phyloP scores from a whole-genome alignment of 164 flowering plant species.

The Sextonia rubra region DNA sequence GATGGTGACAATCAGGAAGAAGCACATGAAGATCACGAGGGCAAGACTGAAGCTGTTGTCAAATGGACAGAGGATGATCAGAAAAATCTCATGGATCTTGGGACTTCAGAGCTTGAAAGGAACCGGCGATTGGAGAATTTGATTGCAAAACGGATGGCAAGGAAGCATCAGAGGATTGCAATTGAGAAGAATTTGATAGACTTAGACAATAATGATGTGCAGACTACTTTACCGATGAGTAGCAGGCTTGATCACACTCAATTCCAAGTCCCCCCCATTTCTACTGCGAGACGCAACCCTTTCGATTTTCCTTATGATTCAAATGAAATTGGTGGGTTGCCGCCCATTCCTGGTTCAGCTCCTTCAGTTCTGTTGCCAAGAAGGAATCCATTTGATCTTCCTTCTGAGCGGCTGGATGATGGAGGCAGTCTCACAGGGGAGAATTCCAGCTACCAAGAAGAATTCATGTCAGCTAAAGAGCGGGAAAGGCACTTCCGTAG shows the following conservation, averaged over 20 bases:
- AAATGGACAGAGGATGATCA: slow-evolving; percentile 93
- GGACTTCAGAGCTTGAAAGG: slow-evolving; percentile 75
- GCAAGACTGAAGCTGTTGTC: slow-evolving; percentile 50
- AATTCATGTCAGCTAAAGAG: slow-evolving; percentile 37
- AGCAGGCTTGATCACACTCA: slow-evolving; percentile 17
- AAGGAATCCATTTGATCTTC: slow-evolving; percentile 83
- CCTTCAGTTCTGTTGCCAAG: slow-evolving; percentile 60
- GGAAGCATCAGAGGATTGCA: slow-evolving; percentile 43
- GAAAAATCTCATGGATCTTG: slow-evolving; percentile 85
- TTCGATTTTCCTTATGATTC: slow-evolving; percentile 67
- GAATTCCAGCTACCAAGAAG: slow-evolving; percentile 42
- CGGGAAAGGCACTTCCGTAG: slow-evolving; percentile 58
- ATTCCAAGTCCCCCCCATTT: slow-evolving; percentile 50
- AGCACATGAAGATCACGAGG: slow-evolving; percentile 37
- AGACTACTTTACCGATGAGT: background rate
- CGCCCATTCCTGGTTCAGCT: slow-evolving; percentile 87
- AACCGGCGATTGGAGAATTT: slow-evolving; percentile 80
- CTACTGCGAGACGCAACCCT: slow-evolving; percentile 61
- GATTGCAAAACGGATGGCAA: slow-evolving; percentile 69
- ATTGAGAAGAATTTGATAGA: slow-evolving; percentile 79
- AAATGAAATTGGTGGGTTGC: slow-evolving; percentile 40
- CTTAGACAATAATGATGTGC: slow-evolving; percentile 52
- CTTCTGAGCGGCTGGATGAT: slow-evolving; percentile 68
- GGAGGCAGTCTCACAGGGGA: slow-evolving; percentile 60
- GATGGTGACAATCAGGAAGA: slow-evolving; percentile 49